These are phyloP conservation scores for Kwoniella shivajii DNA, from an alignment of 1,284 basidiomycete species.

Conservation along the genomic window DNA sequence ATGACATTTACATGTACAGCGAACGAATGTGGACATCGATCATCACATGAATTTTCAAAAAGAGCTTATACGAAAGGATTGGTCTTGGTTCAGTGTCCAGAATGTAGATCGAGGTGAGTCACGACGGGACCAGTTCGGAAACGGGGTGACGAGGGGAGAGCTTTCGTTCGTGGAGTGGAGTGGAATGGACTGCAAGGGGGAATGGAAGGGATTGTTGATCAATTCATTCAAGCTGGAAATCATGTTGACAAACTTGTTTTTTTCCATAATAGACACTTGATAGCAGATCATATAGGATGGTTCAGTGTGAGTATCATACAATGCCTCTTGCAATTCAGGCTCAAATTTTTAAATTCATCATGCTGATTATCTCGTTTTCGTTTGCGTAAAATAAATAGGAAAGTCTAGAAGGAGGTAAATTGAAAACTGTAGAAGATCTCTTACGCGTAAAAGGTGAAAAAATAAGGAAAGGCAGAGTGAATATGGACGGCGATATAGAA, in stretches of 20 bases:
- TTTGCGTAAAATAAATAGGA: constrained; percentile 30
- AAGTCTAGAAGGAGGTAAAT: constrained; percentile 67
- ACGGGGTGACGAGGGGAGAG: no score
- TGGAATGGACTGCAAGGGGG: no score
- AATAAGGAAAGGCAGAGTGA: constrained; percentile 64
- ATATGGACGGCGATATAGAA: constrained; percentile 57
- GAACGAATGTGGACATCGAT: constrained; percentile 72
- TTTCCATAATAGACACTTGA: constrained; percentile 65
- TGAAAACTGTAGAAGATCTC: constrained; percentile 79
- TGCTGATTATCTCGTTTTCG: no score
- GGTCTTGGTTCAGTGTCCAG: constrained; percentile 88
- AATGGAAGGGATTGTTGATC: no score
- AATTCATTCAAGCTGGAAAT: no score
- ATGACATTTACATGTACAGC: constrained; percentile 90
- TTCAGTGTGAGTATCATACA: constrained; percentile 62
- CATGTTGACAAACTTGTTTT: not conserved
- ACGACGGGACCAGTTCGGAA: no score
- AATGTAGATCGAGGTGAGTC: constrained; percentile 79
- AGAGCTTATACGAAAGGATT: constrained; percentile 83
- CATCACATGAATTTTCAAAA: constrained; percentile 84
- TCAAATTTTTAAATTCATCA: no score
- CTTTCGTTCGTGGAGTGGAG: no score
- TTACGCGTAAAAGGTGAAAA: constrained; percentile 73
- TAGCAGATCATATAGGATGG: constrained; percentile 92
- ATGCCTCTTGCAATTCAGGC: not conserved